These are phyloP conservation scores for Camelina hispida DNA, from an alignment of 345 rosid genomes.

Conservation along the genomic window DNA sequence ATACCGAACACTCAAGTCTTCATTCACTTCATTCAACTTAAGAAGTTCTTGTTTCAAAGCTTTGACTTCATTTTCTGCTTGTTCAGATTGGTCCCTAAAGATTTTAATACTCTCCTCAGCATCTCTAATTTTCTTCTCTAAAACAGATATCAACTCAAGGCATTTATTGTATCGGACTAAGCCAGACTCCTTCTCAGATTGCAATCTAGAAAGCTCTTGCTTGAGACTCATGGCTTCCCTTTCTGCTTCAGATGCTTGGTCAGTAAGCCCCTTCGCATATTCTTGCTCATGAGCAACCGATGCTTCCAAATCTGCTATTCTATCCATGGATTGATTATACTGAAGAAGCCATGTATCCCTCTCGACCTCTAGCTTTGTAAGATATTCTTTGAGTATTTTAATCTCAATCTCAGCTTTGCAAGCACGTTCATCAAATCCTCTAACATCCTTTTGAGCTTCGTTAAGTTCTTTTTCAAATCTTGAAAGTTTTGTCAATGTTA, in stretches of 20 bases:
- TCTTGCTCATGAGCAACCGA: slow-evolving; percentile 51
- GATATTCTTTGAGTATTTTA: slow-evolving; percentile 70
- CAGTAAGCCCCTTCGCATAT: slow-evolving; percentile 53
- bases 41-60: slow-evolving; percentile 57
- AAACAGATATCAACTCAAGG: slow-evolving; percentile 62
- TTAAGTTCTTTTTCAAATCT: slow-evolving; percentile 66
- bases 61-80: slow-evolving; percentile 66
- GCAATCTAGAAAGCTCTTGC: slow-evolving; percentile 63
- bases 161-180: slow-evolving; percentile 61
- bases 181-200: slow-evolving; percentile 71
- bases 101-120: slow-evolving; percentile 60
- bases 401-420: slow-evolving; percentile 81
- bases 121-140: slow-evolving; percentile 64
- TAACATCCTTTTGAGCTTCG: slow-evolving; percentile 61
- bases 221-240: slow-evolving; percentile 57
- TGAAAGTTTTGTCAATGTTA: slow-evolving; percentile 69
- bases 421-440: slow-evolving; percentile 66
- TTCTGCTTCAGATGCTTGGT: slow-evolving; percentile 59
- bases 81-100: slow-evolving; percentile 54
- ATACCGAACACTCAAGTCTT: slow-evolving; percentile 55
- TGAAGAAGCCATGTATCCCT: slow-evolving; percentile 70
- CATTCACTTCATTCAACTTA: slow-evolving; percentile 69
- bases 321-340: slow-evolving; percentile 69
- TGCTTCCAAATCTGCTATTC: slow-evolving; percentile 61
- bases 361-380: slow-evolving; percentile 66